Percentiles rank a stretch among this genome's conserved stretches.
Evolutionary conservation across 2,329 filamentous ascomycete species (phyloP).

Genomic region (Thyridium curvatum): DNA sequence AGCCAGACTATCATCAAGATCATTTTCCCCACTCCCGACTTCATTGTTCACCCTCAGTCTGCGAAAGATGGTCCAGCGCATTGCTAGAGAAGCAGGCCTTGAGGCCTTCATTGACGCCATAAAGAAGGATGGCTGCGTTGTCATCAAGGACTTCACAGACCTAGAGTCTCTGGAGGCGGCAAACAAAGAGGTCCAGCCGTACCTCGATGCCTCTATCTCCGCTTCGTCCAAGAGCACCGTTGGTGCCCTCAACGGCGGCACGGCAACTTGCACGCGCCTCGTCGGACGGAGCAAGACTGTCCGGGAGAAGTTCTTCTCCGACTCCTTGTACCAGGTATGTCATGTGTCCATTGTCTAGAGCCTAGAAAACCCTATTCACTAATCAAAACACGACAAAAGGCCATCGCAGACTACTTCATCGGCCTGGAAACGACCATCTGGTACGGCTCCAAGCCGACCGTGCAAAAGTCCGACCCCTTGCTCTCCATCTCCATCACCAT

Average conservation of each 20-base stretch:
- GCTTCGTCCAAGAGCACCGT: slow-evolving; percentile 11
- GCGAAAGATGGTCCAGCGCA: no score
- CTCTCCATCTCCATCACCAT: slow-evolving; percentile 30
- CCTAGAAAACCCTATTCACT: no score
- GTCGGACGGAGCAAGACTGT: slow-evolving; percentile 25
- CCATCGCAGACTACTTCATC: slow-evolving; percentile 21
- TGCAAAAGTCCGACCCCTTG: slow-evolving; percentile 24
- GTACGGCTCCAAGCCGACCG: slow-evolving; percentile 19
- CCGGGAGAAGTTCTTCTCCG: slow-evolving; percentile 26
- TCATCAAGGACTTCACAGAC: no score
- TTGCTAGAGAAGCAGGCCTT: no score
- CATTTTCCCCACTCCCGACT: no score
- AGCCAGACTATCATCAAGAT: no score
- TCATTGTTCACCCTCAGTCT: no score
- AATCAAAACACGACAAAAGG: no score
- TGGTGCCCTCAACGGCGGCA: slow-evolving; percentile 21
- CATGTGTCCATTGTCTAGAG: no score
- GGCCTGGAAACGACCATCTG: slow-evolving; percentile 24
- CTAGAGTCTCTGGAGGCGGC: no score
- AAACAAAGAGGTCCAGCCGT: slow-evolving; percentile 11
- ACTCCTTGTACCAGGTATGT: slow-evolving; percentile 18
- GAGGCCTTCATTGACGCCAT: no score
- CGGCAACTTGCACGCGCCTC: slow-evolving; percentile 25
- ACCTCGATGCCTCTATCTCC: slow-evolving; percentile 9
- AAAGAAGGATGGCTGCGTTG: no score